phyloP scores from a whole-genome alignment of 805 yeast species.

The Komagataella mondaviorum region DNA sequence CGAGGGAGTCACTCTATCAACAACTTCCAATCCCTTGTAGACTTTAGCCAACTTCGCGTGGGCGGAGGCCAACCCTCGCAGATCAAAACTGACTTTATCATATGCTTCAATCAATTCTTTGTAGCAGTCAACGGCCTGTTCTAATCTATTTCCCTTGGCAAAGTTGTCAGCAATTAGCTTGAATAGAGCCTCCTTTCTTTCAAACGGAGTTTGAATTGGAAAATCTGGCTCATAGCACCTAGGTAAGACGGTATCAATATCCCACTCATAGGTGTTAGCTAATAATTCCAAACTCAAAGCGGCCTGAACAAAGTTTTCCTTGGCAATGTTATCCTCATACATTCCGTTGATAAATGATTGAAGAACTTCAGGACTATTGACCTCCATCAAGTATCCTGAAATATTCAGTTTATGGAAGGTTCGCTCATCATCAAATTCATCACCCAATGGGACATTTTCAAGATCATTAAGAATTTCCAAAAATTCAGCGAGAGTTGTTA shows the following conservation, averaged over 20 bases:
- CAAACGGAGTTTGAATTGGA: conserved; percentile 73
- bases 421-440: conserved; percentile 79
- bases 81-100: conserved; percentile 58
- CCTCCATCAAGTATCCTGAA: conserved; percentile 63
- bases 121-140: conserved; percentile 67
- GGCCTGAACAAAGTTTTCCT: conserved; percentile 64
- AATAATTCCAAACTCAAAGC: conserved; percentile 69
- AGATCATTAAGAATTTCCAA: conserved; percentile 53
- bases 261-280: conserved; percentile 71
- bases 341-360: conserved; percentile 67
- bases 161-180: conserved; percentile 61
- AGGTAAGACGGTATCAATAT: conserved; percentile 39
- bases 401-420: conserved; percentile 68
- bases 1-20: conserved; percentile 64
- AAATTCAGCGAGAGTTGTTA: conserved; percentile 45
- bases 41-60: conserved; percentile 55
- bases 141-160: conserved; percentile 58
- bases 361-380: conserved; percentile 67
- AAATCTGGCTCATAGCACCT: conserved; percentile 51
- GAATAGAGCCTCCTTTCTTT: conserved; percentile 61
- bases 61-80: conserved; percentile 60
- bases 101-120: conserved; percentile 69
- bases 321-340: conserved; percentile 47
- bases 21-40: conserved; percentile 51
- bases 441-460: conserved; percentile 63